These are phyloP conservation scores for Fusarium austroafricanum DNA, from an alignment of 2,329 filamentous ascomycete species.

Conservation along the genomic window DNA sequence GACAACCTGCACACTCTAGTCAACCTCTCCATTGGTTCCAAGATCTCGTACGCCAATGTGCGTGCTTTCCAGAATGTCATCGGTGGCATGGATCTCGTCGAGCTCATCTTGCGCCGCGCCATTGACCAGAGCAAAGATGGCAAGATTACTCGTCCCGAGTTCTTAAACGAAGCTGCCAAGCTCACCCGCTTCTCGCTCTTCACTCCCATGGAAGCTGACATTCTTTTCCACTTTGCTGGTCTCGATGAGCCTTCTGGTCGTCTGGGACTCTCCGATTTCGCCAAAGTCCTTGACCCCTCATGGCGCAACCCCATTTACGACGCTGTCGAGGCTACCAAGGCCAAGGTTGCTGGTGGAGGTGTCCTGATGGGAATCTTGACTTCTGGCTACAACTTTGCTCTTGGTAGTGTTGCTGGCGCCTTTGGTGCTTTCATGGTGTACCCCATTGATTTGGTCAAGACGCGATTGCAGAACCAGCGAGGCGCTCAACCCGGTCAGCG, in stretches of 20 bases:
- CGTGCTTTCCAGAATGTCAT: constrained; percentile 98
- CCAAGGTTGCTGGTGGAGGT: constrained; percentile 42
- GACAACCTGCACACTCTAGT: constrained; percentile 92
- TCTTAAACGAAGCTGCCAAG: constrained; percentile 91
- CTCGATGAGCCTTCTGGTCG: constrained; percentile 89
- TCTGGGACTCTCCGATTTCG: constrained; percentile 85
- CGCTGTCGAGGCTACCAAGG: constrained; percentile 61
- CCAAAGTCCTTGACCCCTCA: constrained; percentile 92
- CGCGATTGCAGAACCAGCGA: constrained; percentile 97
- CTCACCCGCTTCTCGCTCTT: constrained; percentile 95
- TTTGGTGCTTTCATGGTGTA: constrained; percentile 99
- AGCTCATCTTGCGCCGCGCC: constrained; percentile 90
- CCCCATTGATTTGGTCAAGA: constrained; percentile 98
- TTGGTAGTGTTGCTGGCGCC: constrained; percentile 91
- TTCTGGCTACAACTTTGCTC: constrained; percentile 88
- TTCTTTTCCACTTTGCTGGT: constrained; percentile 97
- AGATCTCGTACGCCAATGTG: constrained; percentile 97
- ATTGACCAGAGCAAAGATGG: constrained; percentile 85
- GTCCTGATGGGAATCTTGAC: constrained; percentile 71
- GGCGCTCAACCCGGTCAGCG: constrained; percentile 83
- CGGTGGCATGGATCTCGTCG: constrained; percentile 96
- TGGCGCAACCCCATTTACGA: constrained; percentile 77
- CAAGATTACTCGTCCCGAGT: constrained; percentile 93
- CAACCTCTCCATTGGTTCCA: constrained; percentile 91
- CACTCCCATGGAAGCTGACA: constrained; percentile 98